phyloP scores from a whole-genome alignment of 805 yeast species.

The Starmerella floris region DNA sequence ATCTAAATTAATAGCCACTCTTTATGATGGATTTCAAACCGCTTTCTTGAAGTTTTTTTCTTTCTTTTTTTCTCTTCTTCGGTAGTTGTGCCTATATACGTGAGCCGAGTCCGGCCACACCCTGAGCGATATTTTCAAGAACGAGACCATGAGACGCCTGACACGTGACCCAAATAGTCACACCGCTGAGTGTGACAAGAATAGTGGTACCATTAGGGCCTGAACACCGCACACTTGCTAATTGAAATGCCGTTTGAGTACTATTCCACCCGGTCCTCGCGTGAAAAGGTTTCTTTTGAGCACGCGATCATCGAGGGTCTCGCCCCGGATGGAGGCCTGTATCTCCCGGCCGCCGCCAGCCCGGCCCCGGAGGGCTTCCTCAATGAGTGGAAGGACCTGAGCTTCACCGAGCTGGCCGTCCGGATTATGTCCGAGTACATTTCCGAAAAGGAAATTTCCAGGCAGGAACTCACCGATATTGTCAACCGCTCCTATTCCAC shows the following conservation, averaged over 20 bases:
- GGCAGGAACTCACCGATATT: slow-evolving; percentile 49
- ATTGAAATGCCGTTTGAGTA: slow-evolving; percentile 23
- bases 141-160: too few relatives aligned
- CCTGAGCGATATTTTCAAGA: too few relatives aligned
- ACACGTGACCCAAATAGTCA: too few relatives aligned
- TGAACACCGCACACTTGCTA: too few relatives aligned
- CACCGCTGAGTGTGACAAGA: too few relatives aligned
- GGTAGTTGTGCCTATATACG: too few relatives aligned
- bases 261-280: slow-evolving; percentile 32
- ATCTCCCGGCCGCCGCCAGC: slow-evolving; percentile 76
- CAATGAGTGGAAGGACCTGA: slow-evolving; percentile 53
- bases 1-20: too few relatives aligned
- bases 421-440: slow-evolving; percentile 74
- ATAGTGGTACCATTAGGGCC: too few relatives aligned
- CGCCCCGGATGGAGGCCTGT: slow-evolving; percentile 94
- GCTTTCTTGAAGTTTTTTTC: background rate
- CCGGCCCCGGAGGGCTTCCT: slow-evolving; percentile 43
- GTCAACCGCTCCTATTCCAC: slow-evolving; percentile 71
- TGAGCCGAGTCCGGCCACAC: too few relatives aligned
- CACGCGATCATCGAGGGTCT: slow-evolving; percentile 48
- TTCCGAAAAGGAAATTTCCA: slow-evolving; percentile 55
- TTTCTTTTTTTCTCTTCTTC: background rate
- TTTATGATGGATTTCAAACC: too few relatives aligned
- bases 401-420: slow-evolving; percentile 78
- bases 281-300: slow-evolving; percentile 27